Conservation (phyloP, 179 eudicot genomes). For the Corrigiola litoralis region DNA sequence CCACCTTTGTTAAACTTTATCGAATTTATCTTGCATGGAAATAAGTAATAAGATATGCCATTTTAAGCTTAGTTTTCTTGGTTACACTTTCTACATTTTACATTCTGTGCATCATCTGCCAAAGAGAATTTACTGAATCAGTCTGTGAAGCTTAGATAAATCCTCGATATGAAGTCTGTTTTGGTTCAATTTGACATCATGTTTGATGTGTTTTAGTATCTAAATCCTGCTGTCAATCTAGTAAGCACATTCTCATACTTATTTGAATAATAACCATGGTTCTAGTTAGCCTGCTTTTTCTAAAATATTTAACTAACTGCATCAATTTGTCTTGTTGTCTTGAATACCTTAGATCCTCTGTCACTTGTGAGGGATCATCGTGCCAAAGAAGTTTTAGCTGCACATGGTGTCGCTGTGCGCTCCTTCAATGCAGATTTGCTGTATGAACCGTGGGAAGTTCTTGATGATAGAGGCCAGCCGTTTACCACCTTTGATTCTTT, state of each 20-base stretch:
- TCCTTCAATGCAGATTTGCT: constrained; percentile 91
- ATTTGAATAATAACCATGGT: background rate
- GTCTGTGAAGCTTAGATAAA: too few species aligned
- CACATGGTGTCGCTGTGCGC: constrained; percentile 63
- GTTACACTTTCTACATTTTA: too few species aligned
- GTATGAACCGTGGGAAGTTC: constrained; percentile 95
- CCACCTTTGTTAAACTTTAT: background rate
- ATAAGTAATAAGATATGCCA: background rate
- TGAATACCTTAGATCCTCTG: constrained; percentile 59
- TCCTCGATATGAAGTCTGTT: too few species aligned
- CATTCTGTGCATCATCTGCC: too few species aligned
- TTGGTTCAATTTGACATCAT: too few species aligned
- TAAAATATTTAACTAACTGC: background rate
- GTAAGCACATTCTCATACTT: constrained; percentile 1
- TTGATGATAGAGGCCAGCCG: constrained; percentile 57
- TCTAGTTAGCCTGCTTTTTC: background rate
- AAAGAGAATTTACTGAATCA: too few species aligned
- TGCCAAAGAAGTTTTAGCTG: constrained; percentile 68
- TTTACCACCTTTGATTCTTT: constrained; percentile 67
- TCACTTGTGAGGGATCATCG: constrained; percentile 96
- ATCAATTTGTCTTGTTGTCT: constrained; percentile 1
- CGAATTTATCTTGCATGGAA: background rate
- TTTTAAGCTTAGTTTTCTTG: background rate
- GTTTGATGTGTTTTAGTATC: too few species aligned
- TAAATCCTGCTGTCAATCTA: too few species aligned